phyloP scores from a whole-genome alignment of 306 rosid genomes.

The Fagus crenata region DNA sequence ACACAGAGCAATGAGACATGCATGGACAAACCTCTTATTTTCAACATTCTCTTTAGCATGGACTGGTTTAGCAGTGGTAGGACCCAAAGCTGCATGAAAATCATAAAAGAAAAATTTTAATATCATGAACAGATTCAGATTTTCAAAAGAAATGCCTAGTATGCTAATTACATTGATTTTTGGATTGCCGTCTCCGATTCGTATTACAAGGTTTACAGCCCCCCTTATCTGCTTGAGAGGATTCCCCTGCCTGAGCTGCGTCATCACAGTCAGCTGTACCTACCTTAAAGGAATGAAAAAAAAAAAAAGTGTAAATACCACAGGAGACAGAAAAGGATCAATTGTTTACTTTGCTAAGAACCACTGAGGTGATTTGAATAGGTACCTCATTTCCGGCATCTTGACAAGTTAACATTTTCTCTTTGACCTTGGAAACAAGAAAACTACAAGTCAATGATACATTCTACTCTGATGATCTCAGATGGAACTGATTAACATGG shows the following conservation, averaged over 20 bases:
- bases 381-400: conserved; percentile 42
- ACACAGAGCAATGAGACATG: conserved; percentile 23
- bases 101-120: conserved; percentile 27
- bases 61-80: conserved; percentile 38
- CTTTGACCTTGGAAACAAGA: conserved; percentile 38
- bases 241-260: conserved; percentile 38
- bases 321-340: conserved; percentile 21
- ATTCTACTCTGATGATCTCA: conserved; percentile 7
- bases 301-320: conserved; percentile 2
- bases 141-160: conserved; percentile 11
- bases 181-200: conserved; percentile 49
- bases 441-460: conserved; percentile 25
- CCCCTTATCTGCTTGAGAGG: conserved; percentile 33
- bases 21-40: conserved; percentile 53
- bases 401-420: conserved; percentile 31
- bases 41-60: conserved; percentile 37
- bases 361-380: conserved; percentile 1
- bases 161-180: conserved; percentile 47
- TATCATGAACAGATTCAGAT: background rate
- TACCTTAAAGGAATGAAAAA: conserved; percentile 35
- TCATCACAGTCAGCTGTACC: conserved; percentile 35
- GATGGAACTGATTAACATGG: conserved; percentile 14
- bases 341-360: conserved; percentile 1
- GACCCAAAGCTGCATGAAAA: conserved; percentile 56
- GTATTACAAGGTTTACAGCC: conserved; percentile 25